These are phyloP conservation scores for Wickerhamomyces pijperi DNA, from an alignment of 805 yeast species.

Conservation along the genomic window DNA sequence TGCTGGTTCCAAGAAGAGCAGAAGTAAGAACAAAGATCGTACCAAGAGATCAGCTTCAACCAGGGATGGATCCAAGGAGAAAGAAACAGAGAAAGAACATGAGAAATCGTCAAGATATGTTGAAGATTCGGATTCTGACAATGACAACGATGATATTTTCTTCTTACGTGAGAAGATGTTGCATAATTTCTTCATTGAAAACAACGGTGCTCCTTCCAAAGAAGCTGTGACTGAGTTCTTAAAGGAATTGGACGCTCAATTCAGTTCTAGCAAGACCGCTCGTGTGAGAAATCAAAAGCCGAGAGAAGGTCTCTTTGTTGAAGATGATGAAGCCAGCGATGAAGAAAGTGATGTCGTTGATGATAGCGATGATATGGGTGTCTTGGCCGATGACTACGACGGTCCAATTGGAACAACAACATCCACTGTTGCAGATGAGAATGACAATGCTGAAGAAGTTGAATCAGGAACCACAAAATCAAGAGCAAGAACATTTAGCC, in stretches of 20 bases:
- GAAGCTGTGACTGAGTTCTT: background rate
- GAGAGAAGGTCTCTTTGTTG: background rate
- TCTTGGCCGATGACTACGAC: background rate
- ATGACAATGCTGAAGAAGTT: background rate
- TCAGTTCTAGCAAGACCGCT: background rate
- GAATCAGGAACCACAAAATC: background rate
- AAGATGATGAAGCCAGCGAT: background rate
- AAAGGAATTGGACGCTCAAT: background rate
- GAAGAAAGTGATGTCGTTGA: background rate
- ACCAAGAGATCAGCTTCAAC: background rate
- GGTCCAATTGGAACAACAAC: background rate
- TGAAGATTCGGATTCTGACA: slow-evolving; percentile 55
- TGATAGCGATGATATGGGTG: background rate
- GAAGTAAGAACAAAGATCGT: slow-evolving; percentile 1
- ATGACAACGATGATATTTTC: slow-evolving; percentile 43
- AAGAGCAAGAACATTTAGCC: too few species aligned
- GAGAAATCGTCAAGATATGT: slow-evolving; percentile 42
- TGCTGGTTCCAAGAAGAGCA: slow-evolving; percentile 7
- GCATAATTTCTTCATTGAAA: slow-evolving; percentile 21
- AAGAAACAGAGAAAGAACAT: slow-evolving; percentile 15
- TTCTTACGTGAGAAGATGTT: slow-evolving; percentile 44
- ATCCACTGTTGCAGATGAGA: background rate
- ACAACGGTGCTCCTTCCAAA: slow-evolving; percentile 6
- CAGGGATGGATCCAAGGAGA: slow-evolving; percentile 3
- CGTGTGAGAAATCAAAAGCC: too few species aligned